A percentile compares a stretch with the other conserved stretches of the same genome.
Conservation (phyloP, 768 basidiomycete species). For the Kwoniella bestiolae region DNA sequence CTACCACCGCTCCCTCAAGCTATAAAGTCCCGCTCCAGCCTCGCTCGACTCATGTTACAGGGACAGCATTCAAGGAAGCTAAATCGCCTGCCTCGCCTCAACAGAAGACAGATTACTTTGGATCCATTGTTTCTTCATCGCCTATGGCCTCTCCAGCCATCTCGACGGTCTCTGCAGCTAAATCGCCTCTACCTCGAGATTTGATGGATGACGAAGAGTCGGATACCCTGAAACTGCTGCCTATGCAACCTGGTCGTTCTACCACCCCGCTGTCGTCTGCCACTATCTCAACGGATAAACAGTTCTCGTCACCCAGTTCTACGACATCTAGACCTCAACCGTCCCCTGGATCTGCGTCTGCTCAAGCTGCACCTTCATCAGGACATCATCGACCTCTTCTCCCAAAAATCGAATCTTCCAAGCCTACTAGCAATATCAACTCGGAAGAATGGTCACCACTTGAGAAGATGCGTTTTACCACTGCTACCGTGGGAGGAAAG, state of each 20-base stretch:
- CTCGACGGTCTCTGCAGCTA: not conserved
- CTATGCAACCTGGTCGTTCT: constrained; percentile 20
- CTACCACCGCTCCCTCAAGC: not conserved
- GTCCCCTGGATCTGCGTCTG: not conserved
- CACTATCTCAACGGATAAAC: not conserved
- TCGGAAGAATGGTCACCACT: constrained; percentile 38
- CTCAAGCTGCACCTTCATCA: constrained; percentile 11
- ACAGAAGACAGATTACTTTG: constrained; percentile 33
- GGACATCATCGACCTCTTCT: constrained; percentile 29
- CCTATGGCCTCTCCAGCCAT: constrained; percentile 2
- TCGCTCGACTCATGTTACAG: constrained; percentile 56
- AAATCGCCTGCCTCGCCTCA: constrained; percentile 18
- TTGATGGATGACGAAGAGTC: constrained; percentile 24
- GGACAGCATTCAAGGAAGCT: constrained; percentile 50
- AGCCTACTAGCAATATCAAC: constrained; percentile 29
- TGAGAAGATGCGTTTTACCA: constrained; percentile 11
- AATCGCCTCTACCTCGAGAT: constrained; percentile 9
- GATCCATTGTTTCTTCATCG: constrained; percentile 2
- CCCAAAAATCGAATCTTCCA: constrained; percentile 22
- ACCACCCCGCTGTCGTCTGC: not conserved
- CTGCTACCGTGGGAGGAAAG: not conserved
- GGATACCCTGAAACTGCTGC: constrained; percentile 5
- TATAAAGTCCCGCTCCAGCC: constrained; percentile 33
- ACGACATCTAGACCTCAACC: constrained; percentile 4
- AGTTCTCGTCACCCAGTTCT: not conserved